Conservation (phyloP, 2,329 filamentous ascomycete species). For the Colletotrichum horii region DNA sequence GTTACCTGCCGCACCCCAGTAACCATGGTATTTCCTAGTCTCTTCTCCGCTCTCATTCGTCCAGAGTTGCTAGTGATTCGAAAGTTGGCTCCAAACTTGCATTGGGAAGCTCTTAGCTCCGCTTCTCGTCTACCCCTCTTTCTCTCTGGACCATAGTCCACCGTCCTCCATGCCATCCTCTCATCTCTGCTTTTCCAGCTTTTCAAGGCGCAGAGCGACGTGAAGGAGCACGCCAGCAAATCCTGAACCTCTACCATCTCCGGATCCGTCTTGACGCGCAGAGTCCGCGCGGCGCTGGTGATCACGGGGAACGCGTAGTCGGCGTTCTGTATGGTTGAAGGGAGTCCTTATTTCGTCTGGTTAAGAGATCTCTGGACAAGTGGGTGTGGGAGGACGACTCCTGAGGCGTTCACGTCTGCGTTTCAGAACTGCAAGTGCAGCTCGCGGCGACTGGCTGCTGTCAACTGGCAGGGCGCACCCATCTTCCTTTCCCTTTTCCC, state of each 20-base stretch:
- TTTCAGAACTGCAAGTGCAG: conserved; percentile 17
- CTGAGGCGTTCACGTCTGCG: conserved; percentile 17
- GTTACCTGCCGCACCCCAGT: not conserved
- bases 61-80: not conserved
- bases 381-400: conserved; percentile 4
- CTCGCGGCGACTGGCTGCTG: conserved; percentile 1
- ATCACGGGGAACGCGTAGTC: not conserved
- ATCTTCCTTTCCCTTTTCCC: not conserved
- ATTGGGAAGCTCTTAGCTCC: not conserved
- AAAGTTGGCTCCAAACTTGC: conserved; percentile 5
- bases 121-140: not conserved
- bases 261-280: not conserved
- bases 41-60: not conserved
- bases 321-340: not conserved
- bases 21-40: not conserved
- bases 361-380: not conserved
- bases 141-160: not conserved
- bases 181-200: not conserved
- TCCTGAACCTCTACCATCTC: not conserved
- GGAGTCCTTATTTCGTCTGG: not conserved
- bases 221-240: not conserved
- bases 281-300: not conserved
- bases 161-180: not conserved
- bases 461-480: not conserved
- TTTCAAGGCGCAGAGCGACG: not conserved